Evolutionary conservation across 352 stramenopile species (phyloP).

Genomic region (Globisporangium perplexum): DNA sequence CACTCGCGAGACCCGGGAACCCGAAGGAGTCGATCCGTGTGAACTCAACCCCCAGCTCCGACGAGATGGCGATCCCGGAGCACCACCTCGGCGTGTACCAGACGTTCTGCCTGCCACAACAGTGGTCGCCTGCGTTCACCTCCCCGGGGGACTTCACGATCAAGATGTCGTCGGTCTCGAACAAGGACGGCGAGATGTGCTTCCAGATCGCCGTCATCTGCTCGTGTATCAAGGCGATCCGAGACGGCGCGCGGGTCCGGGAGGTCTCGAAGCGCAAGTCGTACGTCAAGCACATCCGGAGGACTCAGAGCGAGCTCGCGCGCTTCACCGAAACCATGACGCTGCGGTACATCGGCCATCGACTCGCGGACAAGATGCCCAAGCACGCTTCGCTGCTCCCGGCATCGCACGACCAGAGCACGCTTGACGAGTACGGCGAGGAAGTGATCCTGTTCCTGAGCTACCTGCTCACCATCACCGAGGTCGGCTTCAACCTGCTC

Average conservation of each 20-base stretch:
- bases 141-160: constrained; percentile 74
- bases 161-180: constrained; percentile 43
- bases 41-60: constrained; percentile 7
- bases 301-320: constrained; percentile 43
- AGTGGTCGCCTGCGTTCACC: constrained; percentile 70
- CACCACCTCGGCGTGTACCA: constrained; percentile 59
- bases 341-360: constrained; percentile 58
- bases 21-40: constrained; percentile 1
- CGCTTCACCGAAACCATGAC: constrained; percentile 53
- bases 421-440: constrained; percentile 50
- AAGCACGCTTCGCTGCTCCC: constrained; percentile 21
- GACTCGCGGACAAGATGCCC: constrained; percentile 48
- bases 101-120: constrained; percentile 53
- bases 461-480: constrained; percentile 61
- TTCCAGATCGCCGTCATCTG: constrained; percentile 59
- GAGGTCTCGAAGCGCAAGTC: constrained; percentile 50
- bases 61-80: constrained; percentile 69
- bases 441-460: constrained; percentile 48
- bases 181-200: constrained; percentile 32
- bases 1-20: constrained; percentile 12
- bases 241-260: constrained; percentile 31
- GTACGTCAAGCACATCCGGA: constrained; percentile 55
- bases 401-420: constrained; percentile 21
- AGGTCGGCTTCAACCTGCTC: constrained; percentile 62
- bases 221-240: constrained; percentile 43